These are phyloP conservation scores for Breviolum minutum DNA, from an alignment of 73 alveolate species.

Conservation along the genomic window DNA sequence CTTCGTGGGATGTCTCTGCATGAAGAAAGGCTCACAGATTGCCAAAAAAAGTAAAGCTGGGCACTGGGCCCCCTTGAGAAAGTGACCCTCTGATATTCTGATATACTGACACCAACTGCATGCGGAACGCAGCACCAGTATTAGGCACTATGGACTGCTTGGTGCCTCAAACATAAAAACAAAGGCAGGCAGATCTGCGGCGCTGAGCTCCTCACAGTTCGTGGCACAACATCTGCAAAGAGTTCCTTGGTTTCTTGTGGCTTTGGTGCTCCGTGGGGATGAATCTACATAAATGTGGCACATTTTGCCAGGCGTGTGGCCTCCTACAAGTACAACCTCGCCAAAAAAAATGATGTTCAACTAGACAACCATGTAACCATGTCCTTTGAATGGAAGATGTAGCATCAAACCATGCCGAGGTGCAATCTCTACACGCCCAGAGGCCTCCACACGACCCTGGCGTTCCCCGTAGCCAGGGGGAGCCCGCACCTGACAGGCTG, in stretches of 20 bases:
- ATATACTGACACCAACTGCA: no score
- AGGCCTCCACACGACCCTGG: conserved; percentile 62
- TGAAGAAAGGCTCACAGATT: background rate
- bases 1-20: background rate
- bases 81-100: no score
- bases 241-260: conserved; percentile 95
- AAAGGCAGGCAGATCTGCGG: background rate
- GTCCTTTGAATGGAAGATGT: background rate
- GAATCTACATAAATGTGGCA: no score
- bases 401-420: background rate
- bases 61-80: no score
- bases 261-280: background rate
- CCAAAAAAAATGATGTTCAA: no score
- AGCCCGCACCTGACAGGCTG: conserved; percentile 12
- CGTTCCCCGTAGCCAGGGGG: conserved; percentile 82
- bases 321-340: no score
- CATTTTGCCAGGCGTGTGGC: no score
- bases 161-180: no score
- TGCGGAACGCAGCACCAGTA: background rate
- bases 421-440: conserved; percentile 74
- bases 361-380: no score
- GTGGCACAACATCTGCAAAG: conserved; percentile 98
- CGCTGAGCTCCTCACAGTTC: conserved; percentile 97
- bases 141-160: no score
- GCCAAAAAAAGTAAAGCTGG: background rate